Conservation (phyloP, 169 alveolate species). For the Cryptosporidium parvum region DNA sequence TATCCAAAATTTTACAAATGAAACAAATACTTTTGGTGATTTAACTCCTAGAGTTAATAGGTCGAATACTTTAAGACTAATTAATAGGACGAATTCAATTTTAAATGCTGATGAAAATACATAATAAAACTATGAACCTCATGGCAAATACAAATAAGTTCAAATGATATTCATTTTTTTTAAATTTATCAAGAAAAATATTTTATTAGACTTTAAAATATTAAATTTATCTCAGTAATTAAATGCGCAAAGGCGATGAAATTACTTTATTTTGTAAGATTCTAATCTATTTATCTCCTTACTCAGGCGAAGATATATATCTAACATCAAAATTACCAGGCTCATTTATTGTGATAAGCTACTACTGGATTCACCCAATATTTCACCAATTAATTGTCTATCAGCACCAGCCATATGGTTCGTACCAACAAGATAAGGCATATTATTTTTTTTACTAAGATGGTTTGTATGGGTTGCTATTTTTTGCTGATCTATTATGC, state of each 20-base stretch:
- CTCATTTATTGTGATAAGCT: background rate
- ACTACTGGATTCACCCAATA: background rate
- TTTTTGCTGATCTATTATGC: too few species aligned
- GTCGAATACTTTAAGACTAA: background rate
- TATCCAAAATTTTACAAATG: background rate
- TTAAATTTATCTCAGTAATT: background rate
- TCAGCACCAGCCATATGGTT: too few species aligned
- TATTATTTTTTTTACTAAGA: too few species aligned
- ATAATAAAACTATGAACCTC: background rate
- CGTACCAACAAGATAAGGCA: background rate
- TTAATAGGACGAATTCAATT: background rate
- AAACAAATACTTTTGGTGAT: background rate
- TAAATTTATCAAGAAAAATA: too few species aligned
- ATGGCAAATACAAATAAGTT: background rate
- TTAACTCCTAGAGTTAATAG: background rate
- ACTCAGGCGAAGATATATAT: background rate
- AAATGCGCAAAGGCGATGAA: background rate
- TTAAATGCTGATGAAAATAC: too few species aligned
- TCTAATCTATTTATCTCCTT: background rate
- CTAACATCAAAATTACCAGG: background rate
- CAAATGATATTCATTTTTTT: too few species aligned
- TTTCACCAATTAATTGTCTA: too few species aligned
- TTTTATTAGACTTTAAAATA: too few species aligned
- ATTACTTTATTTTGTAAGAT: too few species aligned
- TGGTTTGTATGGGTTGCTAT: background rate